phyloP scores from a whole-genome alignment of 2,329 filamentous ascomycete genomes.

The Alternaria sp. region DNA sequence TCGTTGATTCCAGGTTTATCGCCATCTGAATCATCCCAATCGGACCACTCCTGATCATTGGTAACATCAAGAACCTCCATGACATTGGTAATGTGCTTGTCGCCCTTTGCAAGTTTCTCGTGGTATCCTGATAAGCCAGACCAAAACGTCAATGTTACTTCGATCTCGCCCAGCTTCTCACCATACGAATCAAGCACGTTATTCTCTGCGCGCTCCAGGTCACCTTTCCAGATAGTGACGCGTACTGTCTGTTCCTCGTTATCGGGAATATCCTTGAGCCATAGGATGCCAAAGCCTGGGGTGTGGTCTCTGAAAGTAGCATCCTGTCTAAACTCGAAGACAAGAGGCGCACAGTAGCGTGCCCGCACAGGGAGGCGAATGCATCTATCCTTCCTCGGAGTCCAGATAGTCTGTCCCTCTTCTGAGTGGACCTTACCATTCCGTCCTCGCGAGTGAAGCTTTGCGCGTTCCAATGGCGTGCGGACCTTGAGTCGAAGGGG shows the following conservation, averaged over 20 bases:
- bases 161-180: conserved; percentile 66
- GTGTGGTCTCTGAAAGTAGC: conserved; percentile 63
- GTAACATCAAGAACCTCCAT: conserved; percentile 71
- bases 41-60: conserved; percentile 62
- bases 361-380: conserved; percentile 66
- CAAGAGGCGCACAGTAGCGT: conserved; percentile 65
- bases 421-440: conserved; percentile 39
- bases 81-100: conserved; percentile 64
- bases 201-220: conserved; percentile 63
- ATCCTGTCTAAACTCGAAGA: conserved; percentile 68
- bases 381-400: conserved; percentile 55
- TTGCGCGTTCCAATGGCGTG: conserved; percentile 65
- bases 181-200: conserved; percentile 60
- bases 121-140: conserved; percentile 68
- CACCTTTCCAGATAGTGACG: conserved; percentile 72
- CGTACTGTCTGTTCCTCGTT: conserved; percentile 68
- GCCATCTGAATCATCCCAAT: conserved; percentile 39
- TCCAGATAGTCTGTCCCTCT: conserved; percentile 60
- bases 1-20: conserved; percentile 19
- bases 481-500: conserved; percentile 66
- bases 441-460: conserved; percentile 60
- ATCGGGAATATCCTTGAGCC: conserved; percentile 74
- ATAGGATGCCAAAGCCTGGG: conserved; percentile 69
- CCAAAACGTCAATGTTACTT: conserved; percentile 67
- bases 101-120: conserved; percentile 62